Conservation (phyloP, 805 yeast genomes). For the Lipomyces japonicus region DNA sequence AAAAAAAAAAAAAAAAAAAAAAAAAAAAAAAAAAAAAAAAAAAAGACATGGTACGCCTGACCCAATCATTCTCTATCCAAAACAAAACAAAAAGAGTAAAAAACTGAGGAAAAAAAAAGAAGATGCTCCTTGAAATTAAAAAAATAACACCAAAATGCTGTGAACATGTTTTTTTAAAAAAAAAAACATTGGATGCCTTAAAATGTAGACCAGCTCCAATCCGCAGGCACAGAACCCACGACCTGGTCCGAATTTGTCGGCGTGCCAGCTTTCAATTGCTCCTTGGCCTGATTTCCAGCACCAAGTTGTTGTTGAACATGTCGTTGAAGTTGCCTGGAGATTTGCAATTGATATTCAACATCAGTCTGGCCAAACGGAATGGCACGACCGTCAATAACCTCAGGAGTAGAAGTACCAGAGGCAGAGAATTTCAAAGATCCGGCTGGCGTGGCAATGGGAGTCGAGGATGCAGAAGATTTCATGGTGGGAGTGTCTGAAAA, state of each 20-base stretch:
- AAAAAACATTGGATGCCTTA: constrained; percentile 7
- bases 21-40: too few species aligned
- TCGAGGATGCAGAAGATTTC: background rate
- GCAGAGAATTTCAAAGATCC: background rate
- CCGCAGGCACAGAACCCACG: constrained; percentile 32
- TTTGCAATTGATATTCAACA: background rate
- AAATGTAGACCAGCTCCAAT: constrained; percentile 34
- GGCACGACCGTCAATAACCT: background rate
- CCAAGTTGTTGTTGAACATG: constrained; percentile 22
- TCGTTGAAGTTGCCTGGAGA: constrained; percentile 13
- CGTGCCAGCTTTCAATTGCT: background rate
- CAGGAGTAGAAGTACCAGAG: background rate
- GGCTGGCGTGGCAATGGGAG: background rate
- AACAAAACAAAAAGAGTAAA: background rate
- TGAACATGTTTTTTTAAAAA: background rate
- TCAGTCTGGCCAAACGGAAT: background rate
- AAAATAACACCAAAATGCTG: background rate
- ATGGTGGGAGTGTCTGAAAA: background rate
- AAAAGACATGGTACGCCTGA: background rate
- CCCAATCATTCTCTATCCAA: background rate
- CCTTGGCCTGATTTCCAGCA: constrained; percentile 4
- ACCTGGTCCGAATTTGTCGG: constrained; percentile 17
- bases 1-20: too few species aligned
- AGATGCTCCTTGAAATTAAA: background rate
- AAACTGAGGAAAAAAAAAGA: background rate